Conservation (phyloP, 1,139 yeast species). For the Saccharomyces hybrid region DNA sequence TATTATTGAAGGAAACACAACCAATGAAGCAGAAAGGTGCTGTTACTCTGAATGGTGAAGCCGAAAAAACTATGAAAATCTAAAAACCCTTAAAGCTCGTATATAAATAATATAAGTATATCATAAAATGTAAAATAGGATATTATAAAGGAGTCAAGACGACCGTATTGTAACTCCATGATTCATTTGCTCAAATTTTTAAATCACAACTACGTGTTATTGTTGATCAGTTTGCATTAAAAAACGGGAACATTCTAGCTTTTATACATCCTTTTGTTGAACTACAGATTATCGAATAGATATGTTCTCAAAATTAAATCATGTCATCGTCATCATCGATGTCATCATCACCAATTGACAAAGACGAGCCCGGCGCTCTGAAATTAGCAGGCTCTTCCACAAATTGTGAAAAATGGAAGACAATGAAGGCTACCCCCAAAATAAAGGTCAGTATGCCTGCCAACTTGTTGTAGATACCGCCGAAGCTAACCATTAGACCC, state of each 20-base stretch:
- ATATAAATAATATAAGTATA: not conserved
- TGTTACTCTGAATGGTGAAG: slow-evolving; percentile 8
- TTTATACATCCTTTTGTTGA: too few relatives aligned
- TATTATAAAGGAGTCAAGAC: not conserved
- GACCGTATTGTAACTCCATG: not conserved
- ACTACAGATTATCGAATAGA: too few relatives aligned
- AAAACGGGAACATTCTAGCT: not conserved
- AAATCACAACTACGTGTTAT: not conserved
- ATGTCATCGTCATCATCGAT: slow-evolving; percentile 20
- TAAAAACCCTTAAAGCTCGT: not conserved
- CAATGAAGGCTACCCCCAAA: slow-evolving; percentile 52
- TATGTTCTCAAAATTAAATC: slow-evolving; percentile 6
- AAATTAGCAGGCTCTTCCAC: slow-evolving; percentile 41
- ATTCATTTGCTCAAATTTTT: not conserved
- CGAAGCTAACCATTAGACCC: slow-evolving; percentile 57
- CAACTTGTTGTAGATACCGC: slow-evolving; percentile 47
- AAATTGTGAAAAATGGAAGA: slow-evolving; percentile 69
- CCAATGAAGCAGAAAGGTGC: slow-evolving; percentile 38
- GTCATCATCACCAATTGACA: slow-evolving; percentile 24
- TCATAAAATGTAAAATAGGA: not conserved
- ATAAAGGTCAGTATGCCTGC: slow-evolving; percentile 49
- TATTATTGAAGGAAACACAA: slow-evolving; percentile 53
- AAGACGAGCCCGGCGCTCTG: slow-evolving; percentile 19
- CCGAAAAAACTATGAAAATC: slow-evolving; percentile 1
- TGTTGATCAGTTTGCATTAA: too few relatives aligned